Evolutionary conservation across 169 alveolate genomes (phyloP), one percentile per base, ranked within the genome.

Genomic region (Besnoitia besnoiti): DNA sequence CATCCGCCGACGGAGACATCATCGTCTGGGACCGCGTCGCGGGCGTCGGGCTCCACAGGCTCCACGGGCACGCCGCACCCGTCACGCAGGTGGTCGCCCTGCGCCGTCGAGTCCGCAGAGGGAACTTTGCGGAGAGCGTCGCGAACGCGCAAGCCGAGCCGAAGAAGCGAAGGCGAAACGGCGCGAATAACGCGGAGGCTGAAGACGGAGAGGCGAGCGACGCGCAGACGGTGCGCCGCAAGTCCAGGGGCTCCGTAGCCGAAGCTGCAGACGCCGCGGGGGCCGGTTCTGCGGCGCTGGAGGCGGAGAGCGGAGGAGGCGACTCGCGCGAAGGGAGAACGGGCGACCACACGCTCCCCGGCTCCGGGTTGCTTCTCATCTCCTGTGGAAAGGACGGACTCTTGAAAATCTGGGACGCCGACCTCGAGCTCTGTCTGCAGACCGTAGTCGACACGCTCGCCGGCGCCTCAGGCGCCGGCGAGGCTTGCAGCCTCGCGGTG

Each of bases 21-120:
- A 95, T 97, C 55, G 90, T 97, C 46, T 97, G 99, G 99, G 98
- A 97, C 89, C 90, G 95, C 35, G 91, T 94, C n/a, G 95, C 95
- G 21, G 98, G 97, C 73, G 90, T 91, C 49, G 98, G 99, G 21
- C 90, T 96, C 85, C 96, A 91, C 92, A 93, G 97, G 39, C 94
- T 95, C 37, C 96, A 96, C 44, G 98, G 98, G 5, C 98, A 97
- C 89, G 89, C 94, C 35, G 96, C 96, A 88, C 96, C 95, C 51
- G 97, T 97, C 35, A 96, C 97, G 39, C 98, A 95, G 19, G 55
- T 91, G 55, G 80, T 51, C 35, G 49, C 67, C 47, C 79, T 89
- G 75, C 19, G n/a, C 21, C 19, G 47, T 46, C 44, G n/a, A n/a
- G n/a, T n/a, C 21, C 24, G 40, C 73, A 8, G 62, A 46, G 55